Evolutionary conservation across 169 alveolate genomes (phyloP).

Genomic region (Plasmodium yoelii): DNA sequence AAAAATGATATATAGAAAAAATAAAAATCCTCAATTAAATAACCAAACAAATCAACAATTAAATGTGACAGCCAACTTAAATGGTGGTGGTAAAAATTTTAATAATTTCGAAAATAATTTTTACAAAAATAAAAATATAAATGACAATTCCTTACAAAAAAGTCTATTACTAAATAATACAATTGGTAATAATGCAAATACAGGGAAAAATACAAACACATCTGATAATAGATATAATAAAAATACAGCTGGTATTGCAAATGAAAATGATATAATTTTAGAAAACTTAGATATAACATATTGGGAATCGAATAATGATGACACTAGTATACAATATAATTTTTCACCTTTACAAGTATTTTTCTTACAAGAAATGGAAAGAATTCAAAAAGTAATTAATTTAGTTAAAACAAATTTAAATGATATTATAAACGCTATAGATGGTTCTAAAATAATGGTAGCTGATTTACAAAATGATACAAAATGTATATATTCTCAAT

Average conservation of each 20-base stretch:
- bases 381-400: slow-evolving; percentile 94
- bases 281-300: slow-evolving; percentile 31
- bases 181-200: slow-evolving; percentile 92
- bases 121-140: slow-evolving; percentile 43
- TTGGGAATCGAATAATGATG: slow-evolving; percentile 74
- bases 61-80: slow-evolving; percentile 34
- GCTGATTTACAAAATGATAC: slow-evolving; percentile 93
- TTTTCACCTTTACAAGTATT: slow-evolving; percentile 95
- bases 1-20: slow-evolving; percentile 74
- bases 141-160: slow-evolving; percentile 44
- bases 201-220: slow-evolving; percentile 87
- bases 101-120: slow-evolving; percentile 32
- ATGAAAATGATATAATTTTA: slow-evolving; percentile 36
- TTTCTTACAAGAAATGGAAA: slow-evolving; percentile 95
- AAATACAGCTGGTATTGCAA: slow-evolving; percentile 8
- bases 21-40: slow-evolving; percentile 48
- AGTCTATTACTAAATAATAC: slow-evolving; percentile 89
- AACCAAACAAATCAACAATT: slow-evolving; percentile 53
- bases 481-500: slow-evolving; percentile 89
- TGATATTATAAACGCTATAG: slow-evolving; percentile 94
- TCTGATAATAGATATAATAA: slow-evolving; percentile 75
- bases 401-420: slow-evolving; percentile 92
- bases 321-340: slow-evolving; percentile 62
- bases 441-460: slow-evolving; percentile 95
- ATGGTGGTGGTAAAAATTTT: slow-evolving; percentile 45